These are phyloP conservation scores for Colletotrichum scovillei DNA, from an alignment of 2,329 filamentous ascomycete species.

Conservation along the genomic window DNA sequence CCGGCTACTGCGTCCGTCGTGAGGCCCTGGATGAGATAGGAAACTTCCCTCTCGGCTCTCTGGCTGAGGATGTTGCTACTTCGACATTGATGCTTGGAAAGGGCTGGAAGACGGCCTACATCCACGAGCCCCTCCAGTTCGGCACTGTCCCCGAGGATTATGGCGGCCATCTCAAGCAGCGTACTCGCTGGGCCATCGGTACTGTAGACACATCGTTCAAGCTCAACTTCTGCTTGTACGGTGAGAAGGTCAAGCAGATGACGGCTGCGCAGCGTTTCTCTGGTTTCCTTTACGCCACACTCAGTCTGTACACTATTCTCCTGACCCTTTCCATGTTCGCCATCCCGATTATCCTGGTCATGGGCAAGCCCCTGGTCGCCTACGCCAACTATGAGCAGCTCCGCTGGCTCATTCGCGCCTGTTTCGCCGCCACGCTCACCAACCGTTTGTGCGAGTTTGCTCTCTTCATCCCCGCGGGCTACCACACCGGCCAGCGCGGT, in stretches of 20 bases:
- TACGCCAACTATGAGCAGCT: slow-evolving; percentile 64
- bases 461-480: slow-evolving; percentile 69
- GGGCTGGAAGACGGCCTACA: slow-evolving; percentile 72
- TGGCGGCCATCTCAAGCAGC: slow-evolving; percentile 66
- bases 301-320: slow-evolving; percentile 67
- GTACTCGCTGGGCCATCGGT: slow-evolving; percentile 65
- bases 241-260: slow-evolving; percentile 64
- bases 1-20: slow-evolving; percentile 70
- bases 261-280: slow-evolving; percentile 67
- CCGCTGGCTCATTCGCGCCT: slow-evolving; percentile 67
- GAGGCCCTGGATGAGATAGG: slow-evolving; percentile 70
- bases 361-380: slow-evolving; percentile 67
- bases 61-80: slow-evolving; percentile 71
- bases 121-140: slow-evolving; percentile 70
- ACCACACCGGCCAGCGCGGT: slow-evolving; percentile 68
- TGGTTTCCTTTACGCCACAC: slow-evolving; percentile 66
- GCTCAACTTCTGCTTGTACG: slow-evolving; percentile 69
- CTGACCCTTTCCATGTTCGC: slow-evolving; percentile 66
- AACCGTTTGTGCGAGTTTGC: slow-evolving; percentile 68
- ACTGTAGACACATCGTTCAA: slow-evolving; percentile 70
- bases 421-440: slow-evolving; percentile 61
- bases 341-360: slow-evolving; percentile 68
- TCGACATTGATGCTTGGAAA: slow-evolving; percentile 68
- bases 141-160: slow-evolving; percentile 70
- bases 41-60: slow-evolving; percentile 68